Conservation (phyloP, 169 alveolate genomes). For the Neospora caninum region DNA sequence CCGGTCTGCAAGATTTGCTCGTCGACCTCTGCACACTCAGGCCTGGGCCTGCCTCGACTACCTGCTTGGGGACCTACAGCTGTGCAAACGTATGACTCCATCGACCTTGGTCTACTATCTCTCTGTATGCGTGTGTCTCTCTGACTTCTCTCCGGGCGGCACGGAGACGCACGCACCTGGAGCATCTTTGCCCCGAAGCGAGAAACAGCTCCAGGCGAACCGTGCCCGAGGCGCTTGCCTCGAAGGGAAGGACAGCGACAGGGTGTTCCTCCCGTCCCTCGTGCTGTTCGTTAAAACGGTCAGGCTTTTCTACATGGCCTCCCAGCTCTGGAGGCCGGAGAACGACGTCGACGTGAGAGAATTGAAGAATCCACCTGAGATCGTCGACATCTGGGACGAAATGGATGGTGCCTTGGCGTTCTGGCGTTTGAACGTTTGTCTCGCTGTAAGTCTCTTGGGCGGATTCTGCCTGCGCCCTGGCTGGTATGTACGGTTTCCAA, state of each 20-base stretch:
- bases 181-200: not conserved
- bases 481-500: not conserved
- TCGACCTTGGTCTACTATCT: too few relatives aligned
- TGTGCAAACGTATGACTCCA: too few relatives aligned
- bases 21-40: too few relatives aligned
- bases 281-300: not conserved
- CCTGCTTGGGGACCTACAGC: too few relatives aligned
- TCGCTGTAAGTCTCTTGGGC: not conserved
- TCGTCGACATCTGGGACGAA: slow-evolving; percentile 52
- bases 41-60: too few relatives aligned
- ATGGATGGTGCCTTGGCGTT: not conserved
- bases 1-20: too few relatives aligned
- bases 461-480: slow-evolving; percentile 29
- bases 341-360: slow-evolving; percentile 42
- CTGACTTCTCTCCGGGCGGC: too few relatives aligned
- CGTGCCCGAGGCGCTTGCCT: not conserved
- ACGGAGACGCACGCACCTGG: not conserved
- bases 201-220: not conserved
- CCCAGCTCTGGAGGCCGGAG: not conserved
- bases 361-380: slow-evolving; percentile 65
- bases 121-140: too few relatives aligned
- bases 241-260: slow-evolving; percentile 18
- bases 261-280: not conserved
- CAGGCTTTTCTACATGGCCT: not conserved
- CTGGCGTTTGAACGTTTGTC: not conserved